Base-by-base conservation (phyloP, 371 early-diverging fungal genomes). In the Sanchytrium tribonematis region DNA sequence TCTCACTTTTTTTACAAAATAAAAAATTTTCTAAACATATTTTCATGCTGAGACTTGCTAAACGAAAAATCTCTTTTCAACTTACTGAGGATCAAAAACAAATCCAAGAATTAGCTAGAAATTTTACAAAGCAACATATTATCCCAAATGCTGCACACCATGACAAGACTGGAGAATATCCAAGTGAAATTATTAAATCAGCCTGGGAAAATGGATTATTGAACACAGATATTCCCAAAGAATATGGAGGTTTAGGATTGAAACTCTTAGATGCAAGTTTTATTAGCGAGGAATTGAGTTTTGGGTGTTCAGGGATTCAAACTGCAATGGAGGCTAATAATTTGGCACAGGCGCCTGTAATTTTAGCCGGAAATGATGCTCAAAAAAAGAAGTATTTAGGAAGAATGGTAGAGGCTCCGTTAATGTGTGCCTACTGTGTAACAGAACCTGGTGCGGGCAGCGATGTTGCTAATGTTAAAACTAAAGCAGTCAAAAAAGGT, bases 301-400 rank as follows among this genome's bases (percentile, higher is more conserved):
- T 83, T 73, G 96, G 96, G 16, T 95, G 96, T 78, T 82, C 89
- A 17, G 96, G 94, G 69, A 93, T 95, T 72, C 92, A 92, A 75
- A 95, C 96, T 0, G 96, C 96, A 66, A 90, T 91, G 68, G 94
- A 94, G 75, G 96, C 93, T 29, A 95, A 95, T 77, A 86, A 86
- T 1, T 80, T 95, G 1, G 96, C 94, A 31, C 85, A 95, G 78
- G 94, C 96, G 0, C 94, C 93, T 0, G 80, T 93, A 68, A 80
- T 92, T 68, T 81, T 93, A 5, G 91, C 91, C 31, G 94, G 86
- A 70, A 87, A 79, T 75, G 86, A 87, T 30, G 81, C 72, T 0
- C 88, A 86, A 72, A 90, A 90, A 83, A 86, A 86, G 72, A 90
- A 90, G 79, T 90, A 89, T 74, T 80, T 90, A 30, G 94, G 94